phyloP scores from a whole-genome alignment of 352 stramenopile species.

The Globisporangium sylvaticum region DNA sequence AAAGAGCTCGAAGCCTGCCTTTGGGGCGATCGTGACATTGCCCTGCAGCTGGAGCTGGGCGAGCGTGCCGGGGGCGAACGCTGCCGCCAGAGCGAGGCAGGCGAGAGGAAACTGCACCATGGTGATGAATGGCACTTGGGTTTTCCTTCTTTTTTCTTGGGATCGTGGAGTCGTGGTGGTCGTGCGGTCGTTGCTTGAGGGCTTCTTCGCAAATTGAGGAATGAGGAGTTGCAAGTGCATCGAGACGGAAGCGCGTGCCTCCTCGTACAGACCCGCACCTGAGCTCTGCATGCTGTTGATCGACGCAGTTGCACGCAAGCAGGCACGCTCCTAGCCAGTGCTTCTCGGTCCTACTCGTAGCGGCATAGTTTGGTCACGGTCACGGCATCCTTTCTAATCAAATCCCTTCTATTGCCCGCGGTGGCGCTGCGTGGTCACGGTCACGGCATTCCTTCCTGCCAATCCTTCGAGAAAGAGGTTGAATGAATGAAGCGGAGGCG shows the following conservation, averaged over 20 bases:
- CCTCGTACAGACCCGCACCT: background rate
- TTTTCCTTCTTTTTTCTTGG: background rate
- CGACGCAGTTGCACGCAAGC: background rate
- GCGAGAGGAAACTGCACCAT: background rate
- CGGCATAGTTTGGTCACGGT: background rate
- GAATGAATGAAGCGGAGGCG: background rate
- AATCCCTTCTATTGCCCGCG: background rate
- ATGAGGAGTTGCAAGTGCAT: background rate
- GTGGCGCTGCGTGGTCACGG: background rate
- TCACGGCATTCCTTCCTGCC: background rate
- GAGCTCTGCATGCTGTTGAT: background rate
- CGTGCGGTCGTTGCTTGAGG: background rate
- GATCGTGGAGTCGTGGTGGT: too few species aligned
- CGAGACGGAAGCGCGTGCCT: background rate
- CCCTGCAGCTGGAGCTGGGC: constrained; percentile 17
- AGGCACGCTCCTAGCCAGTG: background rate
- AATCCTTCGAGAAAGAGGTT: background rate
- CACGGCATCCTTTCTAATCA: background rate
- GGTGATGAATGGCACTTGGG: background rate
- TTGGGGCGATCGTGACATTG: constrained; percentile 19
- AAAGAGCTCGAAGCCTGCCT: constrained; percentile 27
- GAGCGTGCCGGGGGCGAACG: constrained; percentile 3
- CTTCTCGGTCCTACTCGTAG: background rate
- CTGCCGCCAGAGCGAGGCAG: background rate
- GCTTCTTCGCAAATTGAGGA: constrained; percentile 8